Percentiles rank a stretch among this genome's conserved stretches.
Conservation (phyloP, 2,329 filamentous ascomycete genomes). For the Blastomyces gilchristii region DNA sequence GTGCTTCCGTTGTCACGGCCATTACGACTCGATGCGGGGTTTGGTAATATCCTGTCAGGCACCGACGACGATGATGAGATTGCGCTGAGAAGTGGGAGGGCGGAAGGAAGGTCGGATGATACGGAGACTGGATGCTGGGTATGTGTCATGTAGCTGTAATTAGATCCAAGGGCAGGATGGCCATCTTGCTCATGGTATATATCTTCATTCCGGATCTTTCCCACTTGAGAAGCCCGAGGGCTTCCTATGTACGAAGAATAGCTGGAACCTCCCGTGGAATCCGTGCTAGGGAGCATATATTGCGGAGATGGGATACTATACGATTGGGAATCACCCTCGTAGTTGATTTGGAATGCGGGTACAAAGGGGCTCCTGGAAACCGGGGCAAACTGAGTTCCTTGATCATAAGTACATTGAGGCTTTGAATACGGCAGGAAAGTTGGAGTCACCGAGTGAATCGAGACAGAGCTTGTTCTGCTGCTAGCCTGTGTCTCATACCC, state of each 20-base stretch:
- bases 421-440: constrained; percentile 6
- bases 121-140: constrained; percentile 20
- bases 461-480: constrained; percentile 5
- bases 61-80: constrained; percentile 19
- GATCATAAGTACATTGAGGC: constrained; percentile 8
- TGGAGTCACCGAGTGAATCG: constrained; percentile 6
- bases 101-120: constrained; percentile 21
- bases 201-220: constrained; percentile 17
- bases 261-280: constrained; percentile 16
- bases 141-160: constrained; percentile 24
- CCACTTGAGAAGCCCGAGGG: constrained; percentile 20
- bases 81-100: constrained; percentile 19
- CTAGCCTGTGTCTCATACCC: constrained; percentile 7
- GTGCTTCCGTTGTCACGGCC: constrained; percentile 9
- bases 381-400: constrained; percentile 6
- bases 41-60: constrained; percentile 29
- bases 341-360: constrained; percentile 22
- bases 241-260: constrained; percentile 24
- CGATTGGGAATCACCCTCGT: constrained; percentile 26
- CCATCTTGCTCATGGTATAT: constrained; percentile 25
- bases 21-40: constrained; percentile 22
- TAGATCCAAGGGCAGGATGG: constrained; percentile 19
- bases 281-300: constrained; percentile 29
- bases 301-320: constrained; percentile 27
- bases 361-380: constrained; percentile 13